A percentile compares a stretch with the other conserved stretches of the same genome.
Evolutionary conservation across 805 yeast species (phyloP).

Genomic region (Candida ulmi): DNA sequence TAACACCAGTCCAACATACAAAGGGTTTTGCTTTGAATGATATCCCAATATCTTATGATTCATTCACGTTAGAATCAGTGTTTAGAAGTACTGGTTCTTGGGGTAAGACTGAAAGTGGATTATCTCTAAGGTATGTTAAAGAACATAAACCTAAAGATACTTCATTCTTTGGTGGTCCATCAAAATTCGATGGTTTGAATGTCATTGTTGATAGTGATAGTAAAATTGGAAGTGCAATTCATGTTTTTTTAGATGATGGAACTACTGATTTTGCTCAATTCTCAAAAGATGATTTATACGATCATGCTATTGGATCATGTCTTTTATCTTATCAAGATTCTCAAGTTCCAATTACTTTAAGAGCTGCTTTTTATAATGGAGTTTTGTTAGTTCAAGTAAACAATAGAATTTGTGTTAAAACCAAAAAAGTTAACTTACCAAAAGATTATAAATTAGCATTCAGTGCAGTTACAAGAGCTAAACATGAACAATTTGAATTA

Average conservation of each 20-base stretch:
- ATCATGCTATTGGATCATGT: slow-evolving; percentile 47
- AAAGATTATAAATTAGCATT: slow-evolving; percentile 44
- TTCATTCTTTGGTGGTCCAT: slow-evolving; percentile 49
- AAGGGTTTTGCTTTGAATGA: slow-evolving; percentile 44
- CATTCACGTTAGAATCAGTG: slow-evolving; percentile 56
- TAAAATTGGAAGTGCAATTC: slow-evolving; percentile 43
- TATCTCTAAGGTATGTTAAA: slow-evolving; percentile 52
- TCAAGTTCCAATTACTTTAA: slow-evolving; percentile 63
- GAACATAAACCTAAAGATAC: slow-evolving; percentile 24
- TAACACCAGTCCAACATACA: slow-evolving; percentile 38
- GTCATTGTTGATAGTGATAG: slow-evolving; percentile 49
- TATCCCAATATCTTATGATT: slow-evolving; percentile 24
- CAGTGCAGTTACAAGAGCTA: slow-evolving; percentile 40
- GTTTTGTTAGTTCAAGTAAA: slow-evolving; percentile 64
- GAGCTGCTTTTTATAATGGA: slow-evolving; percentile 51
- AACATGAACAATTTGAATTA: slow-evolving; percentile 59
- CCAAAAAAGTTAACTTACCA: slow-evolving; percentile 47
- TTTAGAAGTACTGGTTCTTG: slow-evolving; percentile 53
- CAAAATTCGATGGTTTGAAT: slow-evolving; percentile 57
- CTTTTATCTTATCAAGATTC: slow-evolving; percentile 57
- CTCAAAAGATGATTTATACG: slow-evolving; percentile 19
- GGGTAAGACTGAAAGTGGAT: slow-evolving; percentile 49
- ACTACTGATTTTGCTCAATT: slow-evolving; percentile 28
- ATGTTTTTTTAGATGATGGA: slow-evolving; percentile 60
- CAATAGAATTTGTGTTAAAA: slow-evolving; percentile 64